These are phyloP conservation scores for Tolypocladium ovalisporum DNA, from an alignment of 2,329 filamentous ascomycete species.

Conservation along the genomic window DNA sequence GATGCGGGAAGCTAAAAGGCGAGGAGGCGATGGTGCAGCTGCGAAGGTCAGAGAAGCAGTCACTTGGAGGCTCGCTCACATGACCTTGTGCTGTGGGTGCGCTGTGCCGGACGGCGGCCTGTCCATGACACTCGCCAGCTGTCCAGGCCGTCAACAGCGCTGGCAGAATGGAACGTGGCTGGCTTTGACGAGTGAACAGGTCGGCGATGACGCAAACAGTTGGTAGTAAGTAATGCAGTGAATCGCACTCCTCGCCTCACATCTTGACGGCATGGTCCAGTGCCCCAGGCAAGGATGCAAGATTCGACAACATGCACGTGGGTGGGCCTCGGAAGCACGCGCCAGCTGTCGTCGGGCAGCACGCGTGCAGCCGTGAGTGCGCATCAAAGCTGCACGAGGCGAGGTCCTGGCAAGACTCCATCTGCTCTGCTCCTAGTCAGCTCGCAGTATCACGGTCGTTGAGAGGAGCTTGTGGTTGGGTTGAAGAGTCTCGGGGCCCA, in stretches of 20 bases:
- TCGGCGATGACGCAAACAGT: not conserved
- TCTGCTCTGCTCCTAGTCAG: not conserved
- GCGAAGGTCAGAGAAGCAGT: not conserved
- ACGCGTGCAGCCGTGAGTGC: not conserved
- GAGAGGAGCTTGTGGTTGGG: not conserved
- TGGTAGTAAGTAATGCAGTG: not conserved
- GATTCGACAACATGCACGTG: not conserved
- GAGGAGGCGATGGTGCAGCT: not conserved
- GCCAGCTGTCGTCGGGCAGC: not conserved
- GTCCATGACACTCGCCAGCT: not conserved
- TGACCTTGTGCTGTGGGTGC: not conserved
- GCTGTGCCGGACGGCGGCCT: not conserved
- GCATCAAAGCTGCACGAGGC: not conserved
- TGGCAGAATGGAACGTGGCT: not conserved
- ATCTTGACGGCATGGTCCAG: not conserved
- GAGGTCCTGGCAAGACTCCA: not conserved
- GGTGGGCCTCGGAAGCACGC: not conserved
- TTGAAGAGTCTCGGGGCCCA: not conserved
- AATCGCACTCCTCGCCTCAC: not conserved
- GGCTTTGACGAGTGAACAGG: not conserved
- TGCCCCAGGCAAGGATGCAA: not conserved
- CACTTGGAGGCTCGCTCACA: not conserved
- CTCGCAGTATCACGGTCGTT: not conserved
- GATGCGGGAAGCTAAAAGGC: not conserved
- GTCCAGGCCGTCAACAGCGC: not conserved